Conservation (phyloP, 169 alveolate species). For the Babesia bovis region DNA sequence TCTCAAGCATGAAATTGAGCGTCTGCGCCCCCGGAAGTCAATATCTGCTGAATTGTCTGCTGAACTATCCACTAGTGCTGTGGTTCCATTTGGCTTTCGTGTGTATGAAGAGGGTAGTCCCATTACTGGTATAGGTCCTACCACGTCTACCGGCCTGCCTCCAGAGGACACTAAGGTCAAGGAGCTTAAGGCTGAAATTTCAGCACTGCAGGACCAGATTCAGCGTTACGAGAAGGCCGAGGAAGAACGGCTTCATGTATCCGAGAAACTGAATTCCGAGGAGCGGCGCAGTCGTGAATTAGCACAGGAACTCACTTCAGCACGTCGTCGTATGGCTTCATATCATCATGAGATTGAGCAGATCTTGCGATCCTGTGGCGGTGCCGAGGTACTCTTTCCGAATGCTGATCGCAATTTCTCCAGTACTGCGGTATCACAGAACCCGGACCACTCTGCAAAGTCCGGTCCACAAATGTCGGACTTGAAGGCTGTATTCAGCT, state of each 20-base stretch:
- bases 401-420: neutral
- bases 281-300: conserved; percentile 31
- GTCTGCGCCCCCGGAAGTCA: neutral
- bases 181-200: conserved; percentile 40
- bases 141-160: neutral
- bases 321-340: conserved; percentile 3
- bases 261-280: conserved; percentile 16
- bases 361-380: conserved; percentile 7
- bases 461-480: conserved; percentile 16
- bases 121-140: neutral
- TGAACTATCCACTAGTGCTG: neutral
- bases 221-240: conserved; percentile 16
- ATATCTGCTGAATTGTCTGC: conserved; percentile 2
- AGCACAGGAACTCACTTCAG: neutral
- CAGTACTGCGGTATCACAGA: conserved; percentile 12
- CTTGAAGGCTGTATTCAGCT: neutral
- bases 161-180: conserved; percentile 34
- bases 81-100: neutral
- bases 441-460: neutral
- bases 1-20: conserved; percentile 25
- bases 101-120: conserved; percentile 1
- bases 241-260: conserved; percentile 10
- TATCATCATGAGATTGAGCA: conserved; percentile 18
- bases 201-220: conserved; percentile 28
- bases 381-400: neutral